A percentile compares a stretch with the other conserved stretches of the same genome.
Evolutionary conservation across 495 filamentous ascomycete genomes (phyloP).

Genomic region (Podospora tetraspora): DNA sequence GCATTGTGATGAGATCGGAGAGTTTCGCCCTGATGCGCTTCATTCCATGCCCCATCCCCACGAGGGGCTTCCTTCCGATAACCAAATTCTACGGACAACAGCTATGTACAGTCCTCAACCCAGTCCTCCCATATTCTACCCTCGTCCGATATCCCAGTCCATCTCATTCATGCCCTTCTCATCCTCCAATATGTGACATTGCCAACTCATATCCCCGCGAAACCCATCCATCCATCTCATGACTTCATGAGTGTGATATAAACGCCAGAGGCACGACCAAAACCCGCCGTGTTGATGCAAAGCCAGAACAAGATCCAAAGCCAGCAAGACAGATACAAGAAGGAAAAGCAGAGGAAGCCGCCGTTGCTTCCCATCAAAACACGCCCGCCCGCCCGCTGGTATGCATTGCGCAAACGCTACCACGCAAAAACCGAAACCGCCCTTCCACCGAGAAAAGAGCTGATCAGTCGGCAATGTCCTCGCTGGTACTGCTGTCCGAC

Average conservation of each 20-base stretch:
- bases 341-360: background rate
- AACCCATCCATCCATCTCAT: background rate
- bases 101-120: background rate
- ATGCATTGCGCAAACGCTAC: background rate
- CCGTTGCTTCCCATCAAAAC: background rate
- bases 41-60: background rate
- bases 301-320: background rate
- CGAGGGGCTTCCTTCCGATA: background rate
- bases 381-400: background rate
- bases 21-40: background rate
- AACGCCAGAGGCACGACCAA: background rate
- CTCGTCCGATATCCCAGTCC: background rate
- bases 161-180: background rate
- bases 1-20: background rate
- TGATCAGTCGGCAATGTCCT: constrained; percentile 1
- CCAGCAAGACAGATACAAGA: background rate
- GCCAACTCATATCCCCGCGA: background rate
- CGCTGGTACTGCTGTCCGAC: constrained; percentile 28
- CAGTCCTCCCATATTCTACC: background rate
- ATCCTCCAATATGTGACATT: background rate
- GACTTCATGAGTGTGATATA: background rate
- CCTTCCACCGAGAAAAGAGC: background rate
- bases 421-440: background rate
- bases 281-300: background rate
- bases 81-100: background rate